These are phyloP conservation scores for Claviceps citrina DNA, from an alignment of 2,329 filamentous ascomycete genomes.

Conservation along the genomic window DNA sequence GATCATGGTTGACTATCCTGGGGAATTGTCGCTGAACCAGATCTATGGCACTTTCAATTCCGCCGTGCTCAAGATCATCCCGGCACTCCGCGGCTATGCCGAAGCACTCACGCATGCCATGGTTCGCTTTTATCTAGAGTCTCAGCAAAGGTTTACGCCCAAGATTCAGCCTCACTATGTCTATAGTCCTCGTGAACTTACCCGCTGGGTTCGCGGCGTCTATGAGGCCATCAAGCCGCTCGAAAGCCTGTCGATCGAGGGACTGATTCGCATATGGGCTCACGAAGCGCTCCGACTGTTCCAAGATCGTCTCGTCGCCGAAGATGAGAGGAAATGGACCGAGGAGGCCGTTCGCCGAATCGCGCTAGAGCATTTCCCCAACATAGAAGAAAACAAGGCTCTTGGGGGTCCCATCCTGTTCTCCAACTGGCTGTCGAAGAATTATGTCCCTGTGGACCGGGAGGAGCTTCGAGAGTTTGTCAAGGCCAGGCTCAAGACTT, in stretches of 20 bases:
- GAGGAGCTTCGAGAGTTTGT: slow-evolving; percentile 94
- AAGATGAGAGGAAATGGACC: slow-evolving; percentile 92
- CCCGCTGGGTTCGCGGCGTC: slow-evolving; percentile 90
- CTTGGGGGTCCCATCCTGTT: slow-evolving; percentile 89
- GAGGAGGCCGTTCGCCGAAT: slow-evolving; percentile 75
- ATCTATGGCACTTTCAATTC: slow-evolving; percentile 98
- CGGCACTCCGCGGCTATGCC: slow-evolving; percentile 83
- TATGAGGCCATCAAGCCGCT: slow-evolving; percentile 93
- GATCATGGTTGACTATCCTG: slow-evolving; percentile 98
- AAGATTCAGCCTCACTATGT: slow-evolving; percentile 98
- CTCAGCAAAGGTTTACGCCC: slow-evolving; percentile 84
- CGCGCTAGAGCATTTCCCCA: slow-evolving; percentile 83
- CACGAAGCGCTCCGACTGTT: slow-evolving; percentile 93
- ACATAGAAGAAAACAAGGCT: slow-evolving; percentile 79
- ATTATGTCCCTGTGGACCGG: slow-evolving; percentile 92
- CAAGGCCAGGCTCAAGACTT: slow-evolving; percentile 89
- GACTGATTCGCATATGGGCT: slow-evolving; percentile 91
- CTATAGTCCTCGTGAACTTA: slow-evolving; percentile 96
- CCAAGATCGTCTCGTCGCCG: slow-evolving; percentile 88
- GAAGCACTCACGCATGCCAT: slow-evolving; percentile 91
- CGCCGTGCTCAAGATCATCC: slow-evolving; percentile 91
- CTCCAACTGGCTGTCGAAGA: slow-evolving; percentile 98
- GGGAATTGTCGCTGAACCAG: slow-evolving; percentile 82
- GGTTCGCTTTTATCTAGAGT: slow-evolving; percentile 92
- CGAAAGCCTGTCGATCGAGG: slow-evolving; percentile 75